These are phyloP conservation scores for Colletotrichum musicola DNA, from an alignment of 2,329 filamentous ascomycete genomes.

Conservation along the genomic window DNA sequence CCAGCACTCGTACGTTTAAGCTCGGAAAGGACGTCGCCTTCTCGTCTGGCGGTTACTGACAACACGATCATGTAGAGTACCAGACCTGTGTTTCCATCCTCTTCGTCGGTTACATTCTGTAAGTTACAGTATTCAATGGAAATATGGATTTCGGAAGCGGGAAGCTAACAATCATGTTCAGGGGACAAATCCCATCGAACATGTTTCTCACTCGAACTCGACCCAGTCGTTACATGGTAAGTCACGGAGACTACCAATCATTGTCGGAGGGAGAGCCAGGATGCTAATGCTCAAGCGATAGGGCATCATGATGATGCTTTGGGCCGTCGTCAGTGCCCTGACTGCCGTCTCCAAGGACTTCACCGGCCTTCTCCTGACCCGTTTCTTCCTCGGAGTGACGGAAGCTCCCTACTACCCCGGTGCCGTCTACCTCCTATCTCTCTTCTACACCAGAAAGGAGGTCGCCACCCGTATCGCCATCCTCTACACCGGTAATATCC, in stretches of 20 bases:
- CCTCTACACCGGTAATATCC: constrained; percentile 69
- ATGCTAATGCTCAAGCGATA: not conserved
- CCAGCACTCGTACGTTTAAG: constrained; percentile 28
- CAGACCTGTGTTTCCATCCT: constrained; percentile 52
- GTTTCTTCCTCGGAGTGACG: constrained; percentile 52
- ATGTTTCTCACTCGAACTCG: constrained; percentile 40
- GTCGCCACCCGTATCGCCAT: constrained; percentile 72
- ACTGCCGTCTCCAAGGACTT: constrained; percentile 52
- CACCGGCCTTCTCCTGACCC: constrained; percentile 48
- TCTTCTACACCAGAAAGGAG: constrained; percentile 77
- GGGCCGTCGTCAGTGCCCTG: constrained; percentile 39
- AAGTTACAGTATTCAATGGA: not conserved
- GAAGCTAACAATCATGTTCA: not conserved
- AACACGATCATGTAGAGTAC: constrained; percentile 41
- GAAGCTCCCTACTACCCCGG: constrained; percentile 46
- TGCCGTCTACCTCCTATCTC: constrained; percentile 65
- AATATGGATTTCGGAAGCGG: fast-evolving
- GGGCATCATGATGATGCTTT: constrained; percentile 41
- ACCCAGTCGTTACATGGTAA: constrained; percentile 40
- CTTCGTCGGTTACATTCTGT: constrained; percentile 47
- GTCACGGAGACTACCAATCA: fast-evolving
- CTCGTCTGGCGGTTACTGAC: not conserved
- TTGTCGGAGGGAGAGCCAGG: fast-evolving
- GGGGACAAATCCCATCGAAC: constrained; percentile 39
- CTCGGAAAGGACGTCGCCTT: no score